A percentile compares a stretch with the other conserved stretches of the same genome.
Evolutionary conservation across 768 basidiomycete genomes (phyloP).

Genomic region (Mycena venus): DNA sequence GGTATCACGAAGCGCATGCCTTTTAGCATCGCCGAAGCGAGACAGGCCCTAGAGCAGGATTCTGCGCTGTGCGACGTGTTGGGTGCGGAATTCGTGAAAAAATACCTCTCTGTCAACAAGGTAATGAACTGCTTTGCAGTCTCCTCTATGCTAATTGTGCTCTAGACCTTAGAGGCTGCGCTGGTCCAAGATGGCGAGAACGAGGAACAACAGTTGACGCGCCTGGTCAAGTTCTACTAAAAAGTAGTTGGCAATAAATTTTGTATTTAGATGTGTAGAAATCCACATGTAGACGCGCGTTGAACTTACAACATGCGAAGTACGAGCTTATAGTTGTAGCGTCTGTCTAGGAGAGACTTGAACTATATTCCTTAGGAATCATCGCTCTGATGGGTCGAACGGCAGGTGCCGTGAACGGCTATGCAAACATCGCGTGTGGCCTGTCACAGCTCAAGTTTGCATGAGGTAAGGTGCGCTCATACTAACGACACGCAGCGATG

Average conservation of each 20-base stretch:
- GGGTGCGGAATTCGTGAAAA: slow-evolving; percentile 51
- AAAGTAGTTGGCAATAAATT: background rate
- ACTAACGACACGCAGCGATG: no score
- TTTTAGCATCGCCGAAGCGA: slow-evolving; percentile 52
- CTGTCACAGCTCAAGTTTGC: no score
- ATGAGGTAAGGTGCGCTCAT: no score
- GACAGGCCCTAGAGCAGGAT: slow-evolving; percentile 46
- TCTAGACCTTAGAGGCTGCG: slow-evolving; percentile 37
- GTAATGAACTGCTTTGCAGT: background rate
- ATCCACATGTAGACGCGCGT: no score
- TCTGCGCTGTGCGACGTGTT: slow-evolving; percentile 46
- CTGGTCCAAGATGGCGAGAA: slow-evolving; percentile 23
- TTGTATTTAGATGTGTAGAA: no score
- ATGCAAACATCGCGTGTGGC: no score
- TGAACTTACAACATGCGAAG: no score
- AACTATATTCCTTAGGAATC: no score
- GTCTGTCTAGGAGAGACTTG: no score
- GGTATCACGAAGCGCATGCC: slow-evolving; percentile 56
- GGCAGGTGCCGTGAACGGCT: no score
- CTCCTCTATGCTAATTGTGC: background rate
- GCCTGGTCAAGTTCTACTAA: slow-evolving; percentile 41
- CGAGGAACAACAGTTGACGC: slow-evolving; percentile 27
- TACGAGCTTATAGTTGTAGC: no score
- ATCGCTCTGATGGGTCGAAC: no score
- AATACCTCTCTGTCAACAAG: slow-evolving; percentile 56